phyloP scores from a whole-genome alignment of 495 filamentous ascomycete genomes.

The Penicillium argentinense region DNA sequence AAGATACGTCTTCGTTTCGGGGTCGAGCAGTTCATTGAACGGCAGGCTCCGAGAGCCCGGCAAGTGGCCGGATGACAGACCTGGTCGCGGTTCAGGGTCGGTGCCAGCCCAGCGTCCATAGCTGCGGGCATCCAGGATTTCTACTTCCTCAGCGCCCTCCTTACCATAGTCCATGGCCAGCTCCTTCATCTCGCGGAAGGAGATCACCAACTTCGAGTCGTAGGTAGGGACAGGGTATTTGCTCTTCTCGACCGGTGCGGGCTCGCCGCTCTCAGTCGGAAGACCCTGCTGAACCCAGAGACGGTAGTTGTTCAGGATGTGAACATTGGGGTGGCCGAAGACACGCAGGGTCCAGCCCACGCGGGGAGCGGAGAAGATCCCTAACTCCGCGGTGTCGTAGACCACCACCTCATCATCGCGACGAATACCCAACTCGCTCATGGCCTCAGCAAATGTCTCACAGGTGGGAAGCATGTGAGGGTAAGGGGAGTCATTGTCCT shows the following conservation, averaged over 20 bases:
- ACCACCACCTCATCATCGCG: conserved; percentile 87
- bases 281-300: conserved; percentile 80
- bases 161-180: conserved; percentile 72
- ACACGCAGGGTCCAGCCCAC: conserved; percentile 90
- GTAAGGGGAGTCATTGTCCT: conserved; percentile 83
- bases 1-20: conserved; percentile 77
- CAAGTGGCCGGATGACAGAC: conserved; percentile 88
- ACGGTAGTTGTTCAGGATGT: conserved; percentile 92
- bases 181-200: conserved; percentile 77
- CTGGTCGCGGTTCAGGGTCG: conserved; percentile 82
- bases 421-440: conserved; percentile 83
- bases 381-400: conserved; percentile 84
- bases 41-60: conserved; percentile 84
- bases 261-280: conserved; percentile 76
- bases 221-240: conserved; percentile 57
- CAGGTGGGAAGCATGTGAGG: conserved; percentile 94
- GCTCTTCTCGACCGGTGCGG: conserved; percentile 54
- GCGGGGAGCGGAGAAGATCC: conserved; percentile 90
- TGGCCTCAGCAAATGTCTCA: conserved; percentile 77
- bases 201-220: conserved; percentile 56
- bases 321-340: conserved; percentile 88
- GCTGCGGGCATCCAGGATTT: conserved; percentile 88
- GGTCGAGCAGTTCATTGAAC: conserved; percentile 76
- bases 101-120: conserved; percentile 76
- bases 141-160: conserved; percentile 75